phyloP scores from a whole-genome alignment of 176 grass and related monocot genomes.

The Oryza brachyantha region DNA sequence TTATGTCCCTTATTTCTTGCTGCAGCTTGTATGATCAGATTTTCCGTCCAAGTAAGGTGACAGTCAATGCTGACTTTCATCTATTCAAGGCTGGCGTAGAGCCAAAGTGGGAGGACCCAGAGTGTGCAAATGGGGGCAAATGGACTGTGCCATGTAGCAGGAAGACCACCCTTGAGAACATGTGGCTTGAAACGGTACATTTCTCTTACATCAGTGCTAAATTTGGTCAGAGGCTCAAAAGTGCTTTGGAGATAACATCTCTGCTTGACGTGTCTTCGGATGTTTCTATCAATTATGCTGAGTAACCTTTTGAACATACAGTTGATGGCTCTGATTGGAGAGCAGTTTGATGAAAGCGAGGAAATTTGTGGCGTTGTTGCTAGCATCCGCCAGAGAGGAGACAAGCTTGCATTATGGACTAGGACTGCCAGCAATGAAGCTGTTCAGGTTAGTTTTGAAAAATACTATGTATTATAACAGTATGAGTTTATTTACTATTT shows the following conservation, averaged over 20 bases:
- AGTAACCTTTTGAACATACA: slow-evolving; percentile 45
- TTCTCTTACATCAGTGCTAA: background rate
- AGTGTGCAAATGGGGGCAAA: slow-evolving; percentile 96
- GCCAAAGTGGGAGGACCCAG: slow-evolving; percentile 98
- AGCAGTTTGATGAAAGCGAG: slow-evolving; percentile 92
- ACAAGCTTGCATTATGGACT: slow-evolving; percentile 96
- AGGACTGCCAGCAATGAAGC: slow-evolving; percentile 95
- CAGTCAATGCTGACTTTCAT: slow-evolving; percentile 84
- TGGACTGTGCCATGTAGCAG: slow-evolving; percentile 79
- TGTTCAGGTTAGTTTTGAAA: slow-evolving; percentile 74
- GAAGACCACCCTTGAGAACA: slow-evolving; percentile 77
- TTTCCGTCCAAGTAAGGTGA: slow-evolving; percentile 84
- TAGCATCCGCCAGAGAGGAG: slow-evolving; percentile 81
- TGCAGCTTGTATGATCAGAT: slow-evolving; percentile 85
- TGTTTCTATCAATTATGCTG: background rate
- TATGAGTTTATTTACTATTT: background rate
- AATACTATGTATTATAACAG: background rate
- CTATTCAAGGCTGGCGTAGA: slow-evolving; percentile 88
- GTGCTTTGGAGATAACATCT: slow-evolving; percentile 16
- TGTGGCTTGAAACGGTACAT: slow-evolving; percentile 87
- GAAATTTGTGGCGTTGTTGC: slow-evolving; percentile 98
- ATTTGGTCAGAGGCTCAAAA: background rate
- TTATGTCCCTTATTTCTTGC: slow-evolving; percentile 26
- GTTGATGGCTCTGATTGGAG: slow-evolving; percentile 96
- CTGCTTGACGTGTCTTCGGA: background rate